Base-by-base conservation (phyloP, 1,284 basidiomycete species). In the Fomitopsis palustris region DNA sequence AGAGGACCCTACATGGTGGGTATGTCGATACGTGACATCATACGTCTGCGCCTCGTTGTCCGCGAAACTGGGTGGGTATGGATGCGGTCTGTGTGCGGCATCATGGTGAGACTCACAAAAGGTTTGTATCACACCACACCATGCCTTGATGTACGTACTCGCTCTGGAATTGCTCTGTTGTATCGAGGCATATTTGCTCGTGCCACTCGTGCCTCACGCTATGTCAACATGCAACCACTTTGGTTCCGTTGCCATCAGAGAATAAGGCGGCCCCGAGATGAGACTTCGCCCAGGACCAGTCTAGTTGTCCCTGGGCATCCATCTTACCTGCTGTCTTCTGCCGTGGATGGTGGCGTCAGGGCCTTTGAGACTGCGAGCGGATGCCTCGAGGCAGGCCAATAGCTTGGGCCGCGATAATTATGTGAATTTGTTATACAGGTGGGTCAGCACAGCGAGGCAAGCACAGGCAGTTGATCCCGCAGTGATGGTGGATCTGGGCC, bases 71-170 rank as follows among this genome's bases (percentile, higher is more conserved):
- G 27, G 7, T 43, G 53, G 29, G 19, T n/a, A 9, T 38, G 27
- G 41, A 35, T 2, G 56, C 37, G 47, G 59, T 60, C 53, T 60
- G 38, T 56, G 42, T 55, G 29, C 37, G 38, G 29, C 14, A 7
- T 9, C 42, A 45, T 45, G 42, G 42, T n/a, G 45, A 29, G 45
- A 47, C 10, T 45, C 23, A 25, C 27, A 21, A 47, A 45, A 47
- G 45, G 45, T 47, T 47, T 47, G 45, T 47, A 47, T 47, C 6
- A 27, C 25, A 12, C 45, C 10, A 29, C 29, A 17, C 45, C 45
- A 29, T 47, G 45, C 21, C 12, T 47, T 23, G 27, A 27, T 47
- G 45, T 47, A 47, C 45, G 45, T 47, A 17, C 25, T 27, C 17
- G 42, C 42, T 23, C 42, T 23, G 42, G 21, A 43, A 23, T 43